Conservation (phyloP, 306 rosid species). For the Ziziphus jujuba region DNA sequence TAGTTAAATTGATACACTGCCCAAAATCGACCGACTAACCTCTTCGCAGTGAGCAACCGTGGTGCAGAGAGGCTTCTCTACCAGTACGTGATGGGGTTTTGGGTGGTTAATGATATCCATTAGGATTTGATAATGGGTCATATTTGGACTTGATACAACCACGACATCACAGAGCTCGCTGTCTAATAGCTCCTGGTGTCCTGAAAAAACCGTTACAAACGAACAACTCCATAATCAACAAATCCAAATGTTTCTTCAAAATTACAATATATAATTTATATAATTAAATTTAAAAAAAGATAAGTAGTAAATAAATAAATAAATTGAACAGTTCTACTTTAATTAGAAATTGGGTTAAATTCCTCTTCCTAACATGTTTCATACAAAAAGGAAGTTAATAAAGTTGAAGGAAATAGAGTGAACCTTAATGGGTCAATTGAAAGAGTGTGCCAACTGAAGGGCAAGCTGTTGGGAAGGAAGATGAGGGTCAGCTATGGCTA, state of each 20-base stretch:
- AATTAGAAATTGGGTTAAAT: background rate
- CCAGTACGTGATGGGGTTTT: constrained; percentile 80
- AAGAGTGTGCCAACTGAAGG: constrained; percentile 60
- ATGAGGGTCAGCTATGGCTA: constrained; percentile 89
- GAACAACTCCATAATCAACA: constrained; percentile 32
- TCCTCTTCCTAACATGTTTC: background rate
- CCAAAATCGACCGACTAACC: constrained; percentile 41
- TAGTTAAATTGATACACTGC: background rate
- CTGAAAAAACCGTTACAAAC: constrained; percentile 68
- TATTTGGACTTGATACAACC: constrained; percentile 86
- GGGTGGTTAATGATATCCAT: constrained; percentile 86
- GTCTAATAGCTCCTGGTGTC: constrained; percentile 75
- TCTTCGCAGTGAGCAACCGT: constrained; percentile 81
- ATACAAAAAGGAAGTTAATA: background rate
- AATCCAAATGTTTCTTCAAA: constrained; percentile 3
- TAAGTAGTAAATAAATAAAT: constrained; percentile 16
- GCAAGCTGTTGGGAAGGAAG: constrained; percentile 69
- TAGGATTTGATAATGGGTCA: constrained; percentile 85
- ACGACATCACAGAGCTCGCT: constrained; percentile 80
- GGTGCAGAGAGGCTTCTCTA: constrained; percentile 92
- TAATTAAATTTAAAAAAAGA: background rate
- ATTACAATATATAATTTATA: too few species aligned
- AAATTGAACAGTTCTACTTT: background rate
- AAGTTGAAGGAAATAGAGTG: too few species aligned
- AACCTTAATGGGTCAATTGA: constrained; percentile 68